Conservation (phyloP, 139 green algal species). For the Dunaliella primolecta region DNA sequence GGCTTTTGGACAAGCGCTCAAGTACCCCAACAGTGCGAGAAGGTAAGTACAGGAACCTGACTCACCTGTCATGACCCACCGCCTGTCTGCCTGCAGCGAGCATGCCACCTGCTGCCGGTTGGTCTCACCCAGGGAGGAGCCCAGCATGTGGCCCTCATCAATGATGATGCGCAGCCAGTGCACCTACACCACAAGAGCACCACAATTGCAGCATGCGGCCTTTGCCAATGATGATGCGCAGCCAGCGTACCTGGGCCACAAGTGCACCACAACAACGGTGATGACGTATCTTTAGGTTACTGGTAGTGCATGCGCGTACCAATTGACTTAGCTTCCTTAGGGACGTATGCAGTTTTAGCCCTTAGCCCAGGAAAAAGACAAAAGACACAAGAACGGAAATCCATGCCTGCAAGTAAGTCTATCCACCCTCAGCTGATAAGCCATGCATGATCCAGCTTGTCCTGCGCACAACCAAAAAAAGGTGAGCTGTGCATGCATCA, state of each 20-base stretch:
- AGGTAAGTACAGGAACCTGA: too few relatives aligned
- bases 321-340: neutral
- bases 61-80: conserved; percentile 90
- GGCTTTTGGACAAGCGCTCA: too few relatives aligned
- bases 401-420: too few relatives aligned
- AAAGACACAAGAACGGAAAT: too few relatives aligned
- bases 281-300: too few relatives aligned
- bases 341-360: too few relatives aligned
- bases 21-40: too few relatives aligned
- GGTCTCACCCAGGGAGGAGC: conserved; percentile 63
- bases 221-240: neutral
- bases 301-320: neutral
- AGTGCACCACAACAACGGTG: neutral
- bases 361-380: too few relatives aligned
- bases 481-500: too few relatives aligned
- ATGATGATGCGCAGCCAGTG: conserved; percentile 91
- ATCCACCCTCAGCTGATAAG: too few relatives aligned
- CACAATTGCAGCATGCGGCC: neutral
- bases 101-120: conserved; percentile 78
- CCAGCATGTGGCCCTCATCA: conserved; percentile 93
- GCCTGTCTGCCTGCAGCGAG: conserved; percentile 69
- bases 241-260: neutral
- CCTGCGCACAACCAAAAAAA: too few relatives aligned
- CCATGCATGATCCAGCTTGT: too few relatives aligned
- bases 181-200: conserved; percentile 36